phyloP scores from a whole-genome alignment of 306 rosid genomes.

The Cicer pinnatifidum region DNA sequence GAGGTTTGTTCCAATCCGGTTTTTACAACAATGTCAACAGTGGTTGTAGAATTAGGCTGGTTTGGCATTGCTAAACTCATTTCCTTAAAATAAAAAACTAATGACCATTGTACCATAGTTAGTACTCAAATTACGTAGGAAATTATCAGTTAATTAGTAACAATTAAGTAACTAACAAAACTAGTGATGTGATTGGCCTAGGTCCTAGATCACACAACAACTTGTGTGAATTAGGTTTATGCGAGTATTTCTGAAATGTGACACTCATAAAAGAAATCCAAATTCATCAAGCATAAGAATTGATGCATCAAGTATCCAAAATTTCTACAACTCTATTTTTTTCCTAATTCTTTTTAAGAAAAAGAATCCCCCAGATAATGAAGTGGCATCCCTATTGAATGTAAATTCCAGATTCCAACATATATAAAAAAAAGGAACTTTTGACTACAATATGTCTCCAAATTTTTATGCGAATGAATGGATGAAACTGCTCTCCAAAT shows the following conservation, averaged over 20 bases:
- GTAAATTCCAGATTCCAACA: conserved; percentile 21
- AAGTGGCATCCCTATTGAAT: conserved; percentile 23
- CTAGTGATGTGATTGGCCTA: conserved; percentile 26
- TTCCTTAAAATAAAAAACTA: conserved; percentile 17
- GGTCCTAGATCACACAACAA: conserved; percentile 4
- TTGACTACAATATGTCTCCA: neutral
- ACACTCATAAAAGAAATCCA: conserved; percentile 17
- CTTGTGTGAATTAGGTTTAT: neutral
- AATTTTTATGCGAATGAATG: no score
- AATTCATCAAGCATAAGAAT: conserved; percentile 16
- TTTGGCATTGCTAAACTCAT: conserved; percentile 5
- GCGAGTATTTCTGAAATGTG: neutral
- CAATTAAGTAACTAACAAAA: conserved; percentile 1
- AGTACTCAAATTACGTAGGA: neutral
- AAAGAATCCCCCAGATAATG: neutral
- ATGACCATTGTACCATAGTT: neutral
- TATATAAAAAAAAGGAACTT: neutral
- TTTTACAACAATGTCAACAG: neutral
- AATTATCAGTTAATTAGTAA: neutral
- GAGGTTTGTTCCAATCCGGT: neutral
- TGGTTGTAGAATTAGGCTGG: conserved; percentile 16
- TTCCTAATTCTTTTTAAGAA: neutral
- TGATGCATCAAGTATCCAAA: neutral
- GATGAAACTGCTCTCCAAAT: no score
- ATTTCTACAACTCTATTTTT: conserved; percentile 4